These are phyloP conservation scores for Colletotrichum viniferum DNA, from an alignment of 2,329 filamentous ascomycete genomes.

Conservation along the genomic window DNA sequence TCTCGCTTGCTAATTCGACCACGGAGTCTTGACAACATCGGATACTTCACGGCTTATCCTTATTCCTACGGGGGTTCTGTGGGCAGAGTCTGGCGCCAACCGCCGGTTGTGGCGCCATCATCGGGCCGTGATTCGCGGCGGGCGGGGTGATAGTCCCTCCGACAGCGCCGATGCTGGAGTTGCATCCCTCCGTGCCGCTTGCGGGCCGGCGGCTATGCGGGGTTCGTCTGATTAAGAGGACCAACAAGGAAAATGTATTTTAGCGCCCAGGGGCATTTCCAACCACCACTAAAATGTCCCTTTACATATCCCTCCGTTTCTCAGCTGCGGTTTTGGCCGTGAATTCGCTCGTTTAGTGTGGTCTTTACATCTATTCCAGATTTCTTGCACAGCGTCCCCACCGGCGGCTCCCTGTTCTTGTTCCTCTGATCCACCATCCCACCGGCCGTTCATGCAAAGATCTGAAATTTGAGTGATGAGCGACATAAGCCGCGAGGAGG, in stretches of 20 bases:
- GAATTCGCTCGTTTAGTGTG: neutral
- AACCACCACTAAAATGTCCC: fast-evolving
- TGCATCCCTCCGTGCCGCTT: neutral
- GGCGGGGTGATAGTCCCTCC: neutral
- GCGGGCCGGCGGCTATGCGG: neutral
- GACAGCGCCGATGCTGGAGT: neutral
- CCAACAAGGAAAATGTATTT: neutral
- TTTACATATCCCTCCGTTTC: neutral
- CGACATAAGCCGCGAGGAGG: neutral
- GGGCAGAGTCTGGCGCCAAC: neutral
- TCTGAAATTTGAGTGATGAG: neutral
- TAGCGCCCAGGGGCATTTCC: neutral
- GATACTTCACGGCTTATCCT: neutral
- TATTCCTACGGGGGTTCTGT: neutral
- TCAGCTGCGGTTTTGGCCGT: neutral
- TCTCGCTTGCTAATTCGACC: neutral
- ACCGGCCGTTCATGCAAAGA: neutral
- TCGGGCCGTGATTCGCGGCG: neutral
- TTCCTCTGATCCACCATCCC: neutral
- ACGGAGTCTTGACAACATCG: neutral
- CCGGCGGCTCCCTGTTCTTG: neutral
- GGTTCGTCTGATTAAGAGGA: neutral
- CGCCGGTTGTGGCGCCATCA: neutral
- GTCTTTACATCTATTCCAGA: neutral
- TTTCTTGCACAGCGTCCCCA: neutral